Conservation (phyloP, 2,329 filamentous ascomycete genomes). For the Diaporthe helianthi region DNA sequence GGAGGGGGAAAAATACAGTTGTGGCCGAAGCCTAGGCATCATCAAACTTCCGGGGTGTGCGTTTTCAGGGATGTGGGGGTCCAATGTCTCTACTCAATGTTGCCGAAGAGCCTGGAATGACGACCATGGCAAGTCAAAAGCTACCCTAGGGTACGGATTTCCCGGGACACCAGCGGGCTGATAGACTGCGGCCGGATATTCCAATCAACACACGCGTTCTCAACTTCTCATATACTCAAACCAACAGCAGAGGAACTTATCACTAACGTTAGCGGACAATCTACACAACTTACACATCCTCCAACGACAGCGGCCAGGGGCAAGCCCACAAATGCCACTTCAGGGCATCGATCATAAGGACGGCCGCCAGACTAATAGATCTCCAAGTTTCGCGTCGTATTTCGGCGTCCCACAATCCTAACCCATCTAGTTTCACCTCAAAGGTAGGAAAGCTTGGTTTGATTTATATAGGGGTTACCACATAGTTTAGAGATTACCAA, state of each 20-base stretch:
- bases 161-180: not conserved
- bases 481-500: not conserved
- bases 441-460: not conserved
- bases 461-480: no score
- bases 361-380: not conserved
- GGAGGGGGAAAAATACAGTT: no score
- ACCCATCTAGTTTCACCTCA: not conserved
- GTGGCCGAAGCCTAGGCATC: no score
- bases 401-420: not conserved
- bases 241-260: not conserved
- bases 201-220: not conserved
- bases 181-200: not conserved
- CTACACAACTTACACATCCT: not conserved
- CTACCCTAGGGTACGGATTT: no score
- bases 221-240: not conserved
- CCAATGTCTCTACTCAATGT: not conserved
- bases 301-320: not conserved
- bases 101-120: not conserved
- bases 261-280: not conserved
- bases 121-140: not conserved
- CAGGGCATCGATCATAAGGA: not conserved
- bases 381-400: constrained; percentile 1
- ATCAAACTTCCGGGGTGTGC: not conserved
- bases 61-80: not conserved
- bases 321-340: not conserved